Conservation (phyloP, 345 rosid genomes). For the Eucalyptus leucophloia region DNA sequence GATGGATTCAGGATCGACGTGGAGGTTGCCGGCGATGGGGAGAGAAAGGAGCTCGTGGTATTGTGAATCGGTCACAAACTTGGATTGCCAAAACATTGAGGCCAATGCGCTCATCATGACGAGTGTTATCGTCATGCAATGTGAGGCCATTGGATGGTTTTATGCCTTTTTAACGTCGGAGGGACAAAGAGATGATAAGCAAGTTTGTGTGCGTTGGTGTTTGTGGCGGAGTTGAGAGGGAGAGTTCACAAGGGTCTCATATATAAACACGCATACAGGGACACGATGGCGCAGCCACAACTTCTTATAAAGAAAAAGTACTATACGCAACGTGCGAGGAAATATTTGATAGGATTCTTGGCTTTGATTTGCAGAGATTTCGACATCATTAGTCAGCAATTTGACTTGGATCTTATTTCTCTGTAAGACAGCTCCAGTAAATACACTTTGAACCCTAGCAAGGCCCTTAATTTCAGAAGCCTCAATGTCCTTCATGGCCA, state of each 20-base stretch:
- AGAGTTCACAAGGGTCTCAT: neutral
- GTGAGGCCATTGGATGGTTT: neutral
- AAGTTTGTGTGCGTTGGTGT: neutral
- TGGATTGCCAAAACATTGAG: neutral
- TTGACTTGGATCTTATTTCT: neutral
- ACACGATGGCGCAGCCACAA: neutral
- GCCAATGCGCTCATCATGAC: neutral
- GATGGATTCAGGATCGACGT: slow-evolving; percentile 3
- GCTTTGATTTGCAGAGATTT: neutral
- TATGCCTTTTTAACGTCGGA: neutral
- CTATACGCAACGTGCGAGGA: neutral
- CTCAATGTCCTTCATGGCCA: neutral
- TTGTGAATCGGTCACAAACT: neutral
- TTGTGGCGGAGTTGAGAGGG: neutral
- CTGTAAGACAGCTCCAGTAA: neutral
- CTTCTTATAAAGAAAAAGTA: neutral
- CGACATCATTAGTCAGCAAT: neutral
- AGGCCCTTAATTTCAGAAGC: neutral
- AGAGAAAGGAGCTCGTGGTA: neutral
- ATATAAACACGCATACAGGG: neutral
- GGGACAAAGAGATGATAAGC: neutral
- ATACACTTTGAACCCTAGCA: neutral
- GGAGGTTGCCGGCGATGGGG: neutral
- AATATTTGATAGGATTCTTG: neutral
- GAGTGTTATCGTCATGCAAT: neutral